Evolutionary conservation across 2,329 filamentous ascomycete species (phyloP).

Genomic region (Beauveria asiatica): DNA sequence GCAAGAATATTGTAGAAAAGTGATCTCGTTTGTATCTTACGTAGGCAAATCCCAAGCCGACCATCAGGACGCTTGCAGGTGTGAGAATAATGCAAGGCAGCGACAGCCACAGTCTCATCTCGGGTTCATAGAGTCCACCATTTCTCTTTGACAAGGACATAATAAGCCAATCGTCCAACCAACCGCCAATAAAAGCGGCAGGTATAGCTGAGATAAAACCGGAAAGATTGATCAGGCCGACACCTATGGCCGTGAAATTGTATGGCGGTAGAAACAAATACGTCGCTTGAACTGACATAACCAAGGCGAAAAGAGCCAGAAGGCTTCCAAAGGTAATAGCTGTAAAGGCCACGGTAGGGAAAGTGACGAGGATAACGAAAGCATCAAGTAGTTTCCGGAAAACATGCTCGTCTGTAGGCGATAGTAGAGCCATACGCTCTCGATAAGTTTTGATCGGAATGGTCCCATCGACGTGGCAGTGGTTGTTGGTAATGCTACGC

Average conservation of each 20-base stretch:
- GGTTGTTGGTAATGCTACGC: conserved; percentile 7
- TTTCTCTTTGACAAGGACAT: conserved; percentile 27
- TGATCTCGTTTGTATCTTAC: neutral
- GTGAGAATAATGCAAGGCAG: neutral
- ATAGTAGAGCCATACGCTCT: conserved; percentile 30
- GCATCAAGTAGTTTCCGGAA: conserved; percentile 28
- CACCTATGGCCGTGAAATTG: conserved; percentile 27
- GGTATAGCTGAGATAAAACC: conserved; percentile 31
- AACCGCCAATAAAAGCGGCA: conserved; percentile 24
- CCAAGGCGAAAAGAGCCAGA: conserved; percentile 28
- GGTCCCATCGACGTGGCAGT: conserved; percentile 16
- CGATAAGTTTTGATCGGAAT: conserved; percentile 34
- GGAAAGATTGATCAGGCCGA: conserved; percentile 31
- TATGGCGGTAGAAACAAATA: conserved; percentile 26
- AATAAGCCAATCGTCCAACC: conserved; percentile 28
- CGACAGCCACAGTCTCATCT: conserved; percentile 31
- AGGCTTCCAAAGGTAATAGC: conserved; percentile 28
- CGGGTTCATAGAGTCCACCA: conserved; percentile 33
- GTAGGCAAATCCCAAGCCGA: neutral
- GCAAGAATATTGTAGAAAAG: neutral
- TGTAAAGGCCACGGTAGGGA: conserved; percentile 30
- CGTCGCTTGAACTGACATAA: conserved; percentile 16
- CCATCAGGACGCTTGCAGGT: neutral
- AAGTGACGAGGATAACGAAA: conserved; percentile 25
- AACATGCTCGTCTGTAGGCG: conserved; percentile 16